Percentiles rank a stretch among this genome's conserved stretches.
Conservation (phyloP, 2,329 filamentous ascomycete genomes). For the Beauveria pseudobassiana region DNA sequence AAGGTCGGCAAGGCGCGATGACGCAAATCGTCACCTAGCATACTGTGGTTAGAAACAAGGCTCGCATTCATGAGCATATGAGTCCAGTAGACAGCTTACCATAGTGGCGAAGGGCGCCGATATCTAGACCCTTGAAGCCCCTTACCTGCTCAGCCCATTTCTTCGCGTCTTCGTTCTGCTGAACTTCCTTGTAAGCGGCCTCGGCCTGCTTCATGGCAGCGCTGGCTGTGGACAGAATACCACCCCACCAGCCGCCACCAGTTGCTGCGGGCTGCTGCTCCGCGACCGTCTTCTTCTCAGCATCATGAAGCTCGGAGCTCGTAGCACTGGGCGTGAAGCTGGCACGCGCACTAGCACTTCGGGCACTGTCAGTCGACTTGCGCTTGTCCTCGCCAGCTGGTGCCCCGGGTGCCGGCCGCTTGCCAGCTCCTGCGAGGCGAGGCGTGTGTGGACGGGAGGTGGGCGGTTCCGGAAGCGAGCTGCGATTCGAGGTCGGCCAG, state of each 20-base stretch:
- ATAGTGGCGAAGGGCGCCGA: conserved; percentile 58
- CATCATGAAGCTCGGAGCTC: conserved; percentile 52
- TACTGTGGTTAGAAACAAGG: conserved; percentile 1
- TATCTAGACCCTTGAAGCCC: conserved; percentile 55
- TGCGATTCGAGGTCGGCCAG: conserved; percentile 74
- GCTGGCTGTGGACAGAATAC: conserved; percentile 67
- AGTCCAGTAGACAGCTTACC: conserved; percentile 20
- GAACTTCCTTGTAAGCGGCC: conserved; percentile 86
- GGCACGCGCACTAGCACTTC: conserved; percentile 63
- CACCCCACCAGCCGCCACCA: conserved; percentile 83
- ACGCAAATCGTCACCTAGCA: conserved; percentile 73
- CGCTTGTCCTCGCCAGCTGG: conserved; percentile 62
- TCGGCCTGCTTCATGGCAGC: conserved; percentile 81
- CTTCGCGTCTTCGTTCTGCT: conserved; percentile 93
- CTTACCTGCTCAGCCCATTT: conserved; percentile 92
- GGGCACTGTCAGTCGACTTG: conserved; percentile 71
- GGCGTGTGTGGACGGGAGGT: conserved; percentile 78
- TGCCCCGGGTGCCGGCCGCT: conserved; percentile 40
- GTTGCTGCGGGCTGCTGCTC: conserved; percentile 33
- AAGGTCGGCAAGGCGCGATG: conserved; percentile 89
- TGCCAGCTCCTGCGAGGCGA: conserved; percentile 47
- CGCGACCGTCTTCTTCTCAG: conserved; percentile 42
- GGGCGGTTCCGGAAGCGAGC: conserved; percentile 63
- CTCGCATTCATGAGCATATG: background rate
- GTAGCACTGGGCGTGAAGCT: conserved; percentile 64